Evolutionary conservation across 2,329 filamentous ascomycete species (phyloP).

Genomic region (Microcyclospora pomicola): DNA sequence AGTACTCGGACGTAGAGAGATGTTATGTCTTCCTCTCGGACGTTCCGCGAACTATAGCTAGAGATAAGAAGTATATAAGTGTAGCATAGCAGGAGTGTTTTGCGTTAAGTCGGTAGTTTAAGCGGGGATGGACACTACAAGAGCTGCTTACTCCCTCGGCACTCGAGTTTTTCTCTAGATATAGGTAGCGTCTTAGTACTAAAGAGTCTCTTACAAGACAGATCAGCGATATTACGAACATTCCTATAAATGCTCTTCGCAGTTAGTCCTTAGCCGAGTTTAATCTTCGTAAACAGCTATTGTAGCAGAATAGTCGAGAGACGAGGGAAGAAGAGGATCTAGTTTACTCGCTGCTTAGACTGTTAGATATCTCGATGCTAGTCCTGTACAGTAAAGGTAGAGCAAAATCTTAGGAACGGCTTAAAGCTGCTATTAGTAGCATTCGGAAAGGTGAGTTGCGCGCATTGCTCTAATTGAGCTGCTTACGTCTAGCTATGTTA

Average conservation of each 20-base stretch:
- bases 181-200: conserved; percentile 1
- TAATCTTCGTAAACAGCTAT: conserved; percentile 1
- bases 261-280: not conserved
- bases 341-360: conserved; percentile 7
- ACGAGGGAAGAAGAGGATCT: conserved; percentile 5
- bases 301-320: conserved; percentile 5
- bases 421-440: not conserved
- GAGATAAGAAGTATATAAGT: not conserved
- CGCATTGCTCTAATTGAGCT: no score
- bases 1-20: conserved; percentile 7
- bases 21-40: conserved; percentile 12
- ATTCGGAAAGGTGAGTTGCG: conserved; percentile 1
- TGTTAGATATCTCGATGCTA: conserved; percentile 6
- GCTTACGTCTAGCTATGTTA: no score
- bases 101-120: conserved; percentile 5
- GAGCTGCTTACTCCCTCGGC: conserved; percentile 5
- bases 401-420: not conserved
- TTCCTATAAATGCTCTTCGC: not conserved
- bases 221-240: conserved; percentile 2
- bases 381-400: conserved; percentile 6
- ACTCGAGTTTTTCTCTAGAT: conserved; percentile 5
- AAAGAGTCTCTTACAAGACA: conserved; percentile 1
- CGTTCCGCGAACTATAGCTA: conserved; percentile 1
- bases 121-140: conserved; percentile 8
- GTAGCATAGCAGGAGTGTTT: conserved; percentile 1